Evolutionary conservation across 805 yeast genomes (phyloP).

Genomic region (Saccharomycopsis olivae): DNA sequence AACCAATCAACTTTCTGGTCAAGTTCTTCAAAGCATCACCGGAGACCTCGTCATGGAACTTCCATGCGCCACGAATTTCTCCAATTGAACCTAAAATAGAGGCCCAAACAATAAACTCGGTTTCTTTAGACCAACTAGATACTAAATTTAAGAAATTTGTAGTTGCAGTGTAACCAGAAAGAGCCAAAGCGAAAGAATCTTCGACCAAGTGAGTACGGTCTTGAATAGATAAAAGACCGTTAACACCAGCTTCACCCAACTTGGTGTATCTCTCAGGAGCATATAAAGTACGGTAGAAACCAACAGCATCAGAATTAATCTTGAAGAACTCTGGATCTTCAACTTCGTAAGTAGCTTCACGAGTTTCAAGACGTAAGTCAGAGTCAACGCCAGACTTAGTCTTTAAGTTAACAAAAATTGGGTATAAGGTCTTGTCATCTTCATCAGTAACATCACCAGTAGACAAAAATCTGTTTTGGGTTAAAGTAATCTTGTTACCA

Average conservation of each 20-base stretch:
- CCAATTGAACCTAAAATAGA: slow-evolving; percentile 41
- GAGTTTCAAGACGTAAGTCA: slow-evolving; percentile 41
- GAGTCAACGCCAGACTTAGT: slow-evolving; percentile 52
- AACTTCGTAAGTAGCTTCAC: slow-evolving; percentile 36
- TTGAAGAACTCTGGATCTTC: slow-evolving; percentile 43
- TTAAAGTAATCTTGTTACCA: slow-evolving; percentile 39
- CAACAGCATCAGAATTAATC: slow-evolving; percentile 63
- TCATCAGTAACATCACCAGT: slow-evolving; percentile 71
- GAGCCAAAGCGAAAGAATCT: slow-evolving; percentile 64
- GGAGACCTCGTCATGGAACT: slow-evolving; percentile 38
- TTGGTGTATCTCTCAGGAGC: slow-evolving; percentile 58
- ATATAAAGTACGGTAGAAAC: slow-evolving; percentile 68
- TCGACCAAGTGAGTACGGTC: slow-evolving; percentile 75
- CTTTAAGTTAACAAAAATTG: slow-evolving; percentile 58
- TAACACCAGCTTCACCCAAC: slow-evolving; percentile 49
- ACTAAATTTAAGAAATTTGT: slow-evolving; percentile 49
- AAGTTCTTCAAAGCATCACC: slow-evolving; percentile 41
- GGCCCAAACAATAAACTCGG: slow-evolving; percentile 59
- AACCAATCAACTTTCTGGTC: slow-evolving; percentile 42
- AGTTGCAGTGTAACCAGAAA: slow-evolving; percentile 60
- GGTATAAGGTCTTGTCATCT: slow-evolving; percentile 60
- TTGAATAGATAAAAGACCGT: slow-evolving; percentile 53
- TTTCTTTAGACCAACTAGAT: slow-evolving; percentile 48
- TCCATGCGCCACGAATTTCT: slow-evolving; percentile 41
- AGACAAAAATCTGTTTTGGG: slow-evolving; percentile 65